Conservation (phyloP, 257 asterid genomes). For the Penstemon davidsonii region DNA sequence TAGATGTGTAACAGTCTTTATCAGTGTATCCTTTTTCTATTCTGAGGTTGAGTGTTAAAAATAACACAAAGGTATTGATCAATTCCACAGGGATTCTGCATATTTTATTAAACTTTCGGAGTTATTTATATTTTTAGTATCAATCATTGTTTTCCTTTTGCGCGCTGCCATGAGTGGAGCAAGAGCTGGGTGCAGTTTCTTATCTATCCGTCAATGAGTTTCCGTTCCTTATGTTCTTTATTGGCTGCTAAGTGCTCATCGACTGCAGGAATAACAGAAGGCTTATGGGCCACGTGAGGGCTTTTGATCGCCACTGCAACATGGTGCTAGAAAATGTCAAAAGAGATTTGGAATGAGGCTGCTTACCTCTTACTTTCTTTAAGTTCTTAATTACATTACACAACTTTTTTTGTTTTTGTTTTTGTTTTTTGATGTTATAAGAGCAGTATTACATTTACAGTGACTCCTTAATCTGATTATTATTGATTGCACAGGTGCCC, state of each 20-base stretch:
- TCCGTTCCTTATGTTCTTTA: no score
- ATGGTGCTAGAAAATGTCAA: constrained; percentile 88
- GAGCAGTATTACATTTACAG: neutral
- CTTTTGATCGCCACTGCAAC: constrained; percentile 89
- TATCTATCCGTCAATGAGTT: no score
- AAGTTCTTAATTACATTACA: no score
- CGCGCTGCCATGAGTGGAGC: no score
- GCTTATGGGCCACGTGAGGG: constrained; percentile 86
- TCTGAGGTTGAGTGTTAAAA: constrained; percentile 68
- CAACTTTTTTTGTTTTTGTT: no score
- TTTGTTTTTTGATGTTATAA: neutral
- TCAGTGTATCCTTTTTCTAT: constrained; percentile 60
- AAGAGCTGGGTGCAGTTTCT: no score
- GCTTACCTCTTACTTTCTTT: constrained; percentile 11
- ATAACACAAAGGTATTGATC: constrained; percentile 54
- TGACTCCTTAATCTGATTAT: constrained; percentile 6
- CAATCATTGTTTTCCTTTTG: no score
- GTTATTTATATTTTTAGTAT: no score
- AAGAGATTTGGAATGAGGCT: constrained; percentile 90
- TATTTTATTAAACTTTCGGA: no score
- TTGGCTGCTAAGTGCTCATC: constrained; percentile 39
- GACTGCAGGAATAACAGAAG: constrained; percentile 86
- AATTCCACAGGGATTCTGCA: no score
- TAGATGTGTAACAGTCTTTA: no score
- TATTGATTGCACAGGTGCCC: constrained; percentile 52